Evolutionary conservation across 2,329 filamentous ascomycete genomes (phyloP), one percentile per base, ranked within the genome.

Genomic region (Aurifilum marmelostoma): DNA sequence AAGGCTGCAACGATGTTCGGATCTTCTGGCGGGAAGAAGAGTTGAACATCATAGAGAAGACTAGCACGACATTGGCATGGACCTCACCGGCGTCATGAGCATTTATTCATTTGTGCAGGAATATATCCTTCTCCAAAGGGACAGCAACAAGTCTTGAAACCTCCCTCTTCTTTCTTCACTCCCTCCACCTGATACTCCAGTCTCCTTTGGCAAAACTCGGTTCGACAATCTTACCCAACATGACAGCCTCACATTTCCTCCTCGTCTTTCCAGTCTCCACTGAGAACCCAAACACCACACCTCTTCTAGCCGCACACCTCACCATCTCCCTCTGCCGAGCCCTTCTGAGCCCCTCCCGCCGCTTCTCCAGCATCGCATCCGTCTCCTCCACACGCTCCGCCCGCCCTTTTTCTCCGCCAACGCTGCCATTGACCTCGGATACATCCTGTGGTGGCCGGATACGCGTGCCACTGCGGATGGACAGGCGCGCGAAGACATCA

Each of bases 151-250:
- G 14, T 11, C 52, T 12, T 14, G 27, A 43, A 21, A 4, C 61
- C 7, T 7, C 56, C 8, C 34, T 32, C 56, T 37, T 37, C 56
- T 59, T 8, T 29, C 52, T 18, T 72, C 59, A 75, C 47, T 88
- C 85, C 70, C 87, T 80, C 86, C 86, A 89, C 69, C 86, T 75
- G 14, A 89, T 81, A 0, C 80, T 81, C 87, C 86, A 89, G 60
- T 89, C 83, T 0, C 87, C 87, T 72, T 89, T 90, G 0, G 87
- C 87, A 76, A 85, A 89, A 68, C 84, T 86, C 3, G 85, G 82
- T 74, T 89, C 87, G 0, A 89, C 86, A 3, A 89, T 84, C 59
- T 81, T 81, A 0, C 85, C 85, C 54, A 82, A 80, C 86, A 89
- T 88, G 2, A 89, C 78, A 9, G 86, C 87, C 75, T 89, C 87